Evolutionary conservation across 1,284 basidiomycete species (phyloP), one percentile per base, ranked within the genome.

Genomic region (Omphalotus olearius): DNA sequence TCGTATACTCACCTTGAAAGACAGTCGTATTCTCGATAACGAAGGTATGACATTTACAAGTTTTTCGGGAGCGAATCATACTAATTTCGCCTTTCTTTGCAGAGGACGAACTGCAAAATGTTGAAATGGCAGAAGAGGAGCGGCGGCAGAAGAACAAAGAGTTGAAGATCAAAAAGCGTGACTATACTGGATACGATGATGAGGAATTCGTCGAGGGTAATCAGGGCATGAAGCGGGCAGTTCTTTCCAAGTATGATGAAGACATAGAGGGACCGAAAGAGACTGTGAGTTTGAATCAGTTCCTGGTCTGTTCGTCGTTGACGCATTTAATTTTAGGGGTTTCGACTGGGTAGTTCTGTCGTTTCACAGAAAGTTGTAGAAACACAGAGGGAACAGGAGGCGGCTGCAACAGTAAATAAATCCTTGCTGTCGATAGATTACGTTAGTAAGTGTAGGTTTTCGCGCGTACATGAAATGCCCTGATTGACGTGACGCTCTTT

Each of bases 21-120:
- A 99, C 66, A 88, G 86, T 61, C 83, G 90, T 35, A 89, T 99
- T 51, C 84, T 99, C 28, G 94, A 92, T 61, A 90, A 91, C 55
- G 94, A 97, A 76, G 93, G 92, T 86, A 61, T 54, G 73, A 58
- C 11, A 2, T 41, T 43, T 33, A n/a, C 37, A 9, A 50, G n/a
- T 35, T 18, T 10, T 28, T 39, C 25, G 16, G 41, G 7, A 33
- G 46, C 42, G 28, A 37, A 47, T 25, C 42, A 45, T 54, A 40
- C 50, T 57, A 38, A 57, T 23, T 2, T 5, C 5, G 5, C 23
- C 26, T 43, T 37, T 33, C 7, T 43, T 16, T 51, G 16, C 66
- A 91, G 97, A 99, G 84, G 97, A 99, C 69, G 96, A 98, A 69
- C 79, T 99, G 16, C 91, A 97, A 70, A 98, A 99, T 62, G 76